Percentiles rank a stretch among this genome's conserved stretches.
Conservation (phyloP, 2,329 filamentous ascomycete genomes). For the Fusarium zealandicum region DNA sequence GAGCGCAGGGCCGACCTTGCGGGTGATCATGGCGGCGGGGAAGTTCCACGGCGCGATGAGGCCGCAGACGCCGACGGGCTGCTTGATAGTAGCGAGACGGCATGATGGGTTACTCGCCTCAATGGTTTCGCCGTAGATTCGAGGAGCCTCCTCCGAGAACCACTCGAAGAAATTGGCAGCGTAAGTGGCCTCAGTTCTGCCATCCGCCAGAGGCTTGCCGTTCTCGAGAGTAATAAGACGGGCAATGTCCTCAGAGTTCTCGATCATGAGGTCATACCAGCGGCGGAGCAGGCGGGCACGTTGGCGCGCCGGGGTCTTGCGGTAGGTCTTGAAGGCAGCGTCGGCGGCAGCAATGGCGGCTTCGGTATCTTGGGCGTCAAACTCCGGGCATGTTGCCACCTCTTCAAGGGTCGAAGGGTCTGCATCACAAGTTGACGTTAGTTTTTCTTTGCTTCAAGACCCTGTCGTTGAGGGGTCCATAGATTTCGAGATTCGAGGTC, state of each 20-base stretch:
- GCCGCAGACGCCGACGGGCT: slow-evolving; percentile 47
- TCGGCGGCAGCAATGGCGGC: slow-evolving; percentile 73
- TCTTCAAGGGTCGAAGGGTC: slow-evolving; percentile 75
- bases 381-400: slow-evolving; percentile 77
- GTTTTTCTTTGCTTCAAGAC: background rate
- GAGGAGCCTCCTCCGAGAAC: slow-evolving; percentile 70
- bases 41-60: slow-evolving; percentile 63
- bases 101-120: slow-evolving; percentile 66
- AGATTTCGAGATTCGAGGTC: background rate
- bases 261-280: slow-evolving; percentile 72
- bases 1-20: slow-evolving; percentile 60
- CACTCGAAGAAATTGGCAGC: slow-evolving; percentile 68
- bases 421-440: slow-evolving; percentile 39
- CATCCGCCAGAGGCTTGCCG: slow-evolving; percentile 71
- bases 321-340: slow-evolving; percentile 63
- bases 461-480: background rate
- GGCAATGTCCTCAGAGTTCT: slow-evolving; percentile 71
- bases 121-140: slow-evolving; percentile 55
- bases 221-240: slow-evolving; percentile 75
- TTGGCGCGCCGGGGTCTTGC: slow-evolving; percentile 65
- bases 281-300: slow-evolving; percentile 66
- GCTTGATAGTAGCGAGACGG: slow-evolving; percentile 50
- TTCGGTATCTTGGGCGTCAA: slow-evolving; percentile 71
- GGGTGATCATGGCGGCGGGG: slow-evolving; percentile 59
- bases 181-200: slow-evolving; percentile 64